Evolutionary conservation across 1,284 basidiomycete genomes (phyloP), one percentile per base, ranked within the genome.

Genomic region (Pseudozyma flocculosa): DNA sequence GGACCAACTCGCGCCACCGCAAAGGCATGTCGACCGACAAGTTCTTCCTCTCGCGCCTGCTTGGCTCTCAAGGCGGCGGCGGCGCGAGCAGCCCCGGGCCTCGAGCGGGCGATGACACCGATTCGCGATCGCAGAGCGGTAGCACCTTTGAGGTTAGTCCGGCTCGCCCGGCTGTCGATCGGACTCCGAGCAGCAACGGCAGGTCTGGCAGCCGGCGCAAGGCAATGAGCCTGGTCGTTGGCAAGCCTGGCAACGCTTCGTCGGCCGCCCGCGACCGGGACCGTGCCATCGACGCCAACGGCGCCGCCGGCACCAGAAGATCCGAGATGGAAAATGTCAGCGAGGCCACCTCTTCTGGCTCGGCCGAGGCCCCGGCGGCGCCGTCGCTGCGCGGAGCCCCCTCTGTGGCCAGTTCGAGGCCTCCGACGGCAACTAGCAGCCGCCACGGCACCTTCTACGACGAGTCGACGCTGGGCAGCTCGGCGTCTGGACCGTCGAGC

Each of bases 401-500:
- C 21, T 4, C 40, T 22, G 24, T n/a, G 14, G 24, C 40, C 40
- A 15, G 8, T n/a, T 24, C 40, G 40, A 42, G 15, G 7, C 24
- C 15, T 14, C n/a, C 19, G 24, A n/a, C n/a, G n/a, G n/a, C 8
- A 23, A 43, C 18, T 48, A 63, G 32, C 48, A 56, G 30, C 17
- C 26, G 36, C 41, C 54, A 62, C n/a, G 50, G 50, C 45, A 41
- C 44, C 10, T 57, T 61, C 40, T 57, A 67, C 48, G 68, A 70
- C 18, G 59, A 52, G 8, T 48, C 50, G 9, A 56, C 55, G 23
- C 68, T 64, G 19, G 67, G 67, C 15, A 66, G 61, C 56, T 47
- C 47, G 19, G 57, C 68, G 13, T 4, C 36, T 17, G 71, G 71
- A 1, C 65, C 80, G 0, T 82, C 82, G 18, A 81, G 80, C 30